Percentiles rank a stretch among this genome's conserved stretches.
Conservation (phyloP, 2,329 filamentous ascomycete genomes). For the Davidsoniella australis region DNA sequence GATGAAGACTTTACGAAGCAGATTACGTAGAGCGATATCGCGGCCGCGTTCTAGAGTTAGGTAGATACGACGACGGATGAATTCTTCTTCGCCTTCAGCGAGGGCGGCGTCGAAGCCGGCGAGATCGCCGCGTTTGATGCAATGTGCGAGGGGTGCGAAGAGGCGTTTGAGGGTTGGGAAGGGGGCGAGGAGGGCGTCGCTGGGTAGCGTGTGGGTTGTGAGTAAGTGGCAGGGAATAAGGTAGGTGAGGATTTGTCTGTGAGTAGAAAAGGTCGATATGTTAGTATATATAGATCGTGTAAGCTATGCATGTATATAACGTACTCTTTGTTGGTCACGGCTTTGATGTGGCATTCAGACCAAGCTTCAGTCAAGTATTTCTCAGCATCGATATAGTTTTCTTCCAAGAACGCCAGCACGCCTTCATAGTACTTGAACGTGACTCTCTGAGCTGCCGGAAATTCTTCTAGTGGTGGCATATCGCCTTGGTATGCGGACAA, state of each 20-base stretch:
- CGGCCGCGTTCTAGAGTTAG: slow-evolving; percentile 82
- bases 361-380: slow-evolving; percentile 65
- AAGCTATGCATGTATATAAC: slow-evolving; percentile 17
- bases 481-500: slow-evolving; percentile 62
- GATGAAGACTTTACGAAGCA: slow-evolving; percentile 81
- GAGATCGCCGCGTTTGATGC: slow-evolving; percentile 71
- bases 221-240: slow-evolving; percentile 86
- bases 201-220: slow-evolving; percentile 73
- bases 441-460: slow-evolving; percentile 79
- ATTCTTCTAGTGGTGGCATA: slow-evolving; percentile 61
- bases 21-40: slow-evolving; percentile 79
- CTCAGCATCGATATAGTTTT: slow-evolving; percentile 78
- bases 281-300: slow-evolving; percentile 17
- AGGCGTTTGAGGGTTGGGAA: slow-evolving; percentile 62
- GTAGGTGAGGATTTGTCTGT: slow-evolving; percentile 64
- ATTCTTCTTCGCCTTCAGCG: slow-evolving; percentile 69
- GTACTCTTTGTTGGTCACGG: slow-evolving; percentile 65
- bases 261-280: background rate
- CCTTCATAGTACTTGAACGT: slow-evolving; percentile 96
- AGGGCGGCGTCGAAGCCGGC: slow-evolving; percentile 71
- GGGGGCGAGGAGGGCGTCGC: slow-evolving; percentile 47
- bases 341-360: slow-evolving; percentile 58
- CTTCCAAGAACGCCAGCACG: slow-evolving; percentile 83
- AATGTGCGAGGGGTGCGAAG: slow-evolving; percentile 60
- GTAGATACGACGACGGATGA: slow-evolving; percentile 85